These are phyloP conservation scores for Alternaria arborescens DNA, from an alignment of 2,329 filamentous ascomycete species.

Conservation along the genomic window DNA sequence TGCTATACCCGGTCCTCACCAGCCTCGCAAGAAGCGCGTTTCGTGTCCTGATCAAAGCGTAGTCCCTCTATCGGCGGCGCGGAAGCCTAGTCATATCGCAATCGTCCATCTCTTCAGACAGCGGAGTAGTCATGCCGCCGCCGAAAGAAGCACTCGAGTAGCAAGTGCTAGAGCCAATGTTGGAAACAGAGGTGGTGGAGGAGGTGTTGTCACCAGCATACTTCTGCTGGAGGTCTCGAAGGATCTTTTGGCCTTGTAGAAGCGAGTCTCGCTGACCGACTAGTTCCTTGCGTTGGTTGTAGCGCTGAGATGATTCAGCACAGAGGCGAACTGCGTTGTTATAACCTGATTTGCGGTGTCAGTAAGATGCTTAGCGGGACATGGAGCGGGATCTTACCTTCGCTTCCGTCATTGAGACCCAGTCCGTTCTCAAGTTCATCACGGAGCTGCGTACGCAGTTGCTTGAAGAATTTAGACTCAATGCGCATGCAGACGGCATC, in stretches of 20 bases:
- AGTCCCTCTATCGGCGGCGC: not conserved
- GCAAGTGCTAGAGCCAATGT: not conserved
- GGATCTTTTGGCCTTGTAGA: slow-evolving; percentile 20
- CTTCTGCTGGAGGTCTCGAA: slow-evolving; percentile 25
- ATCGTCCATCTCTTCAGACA: not conserved
- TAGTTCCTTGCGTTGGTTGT: slow-evolving; percentile 21
- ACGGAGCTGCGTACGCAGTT: slow-evolving; percentile 29
- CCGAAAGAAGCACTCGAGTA: not conserved
- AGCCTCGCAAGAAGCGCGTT: not conserved
- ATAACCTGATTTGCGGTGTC: slow-evolving; percentile 7
- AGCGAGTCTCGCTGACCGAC: slow-evolving; percentile 18
- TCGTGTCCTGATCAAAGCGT: not conserved
- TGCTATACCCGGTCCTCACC: not conserved
- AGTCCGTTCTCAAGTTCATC: slow-evolving; percentile 39
- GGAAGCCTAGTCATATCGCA: not conserved
- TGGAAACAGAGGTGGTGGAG: not conserved
- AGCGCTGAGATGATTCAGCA: slow-evolving; percentile 20
- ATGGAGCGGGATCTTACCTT: slow-evolving; percentile 25
- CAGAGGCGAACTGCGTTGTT: slow-evolving; percentile 24
- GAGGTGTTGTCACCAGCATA: slow-evolving; percentile 12
- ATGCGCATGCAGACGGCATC: slow-evolving; percentile 59
- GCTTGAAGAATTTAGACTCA: slow-evolving; percentile 47
- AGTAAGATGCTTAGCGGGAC: not conserved
- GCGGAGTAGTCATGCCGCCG: not conserved
- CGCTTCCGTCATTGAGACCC: slow-evolving; percentile 25